Conservation (phyloP, 1,284 basidiomycete species). For the Trichosporon coremiiforme region DNA sequence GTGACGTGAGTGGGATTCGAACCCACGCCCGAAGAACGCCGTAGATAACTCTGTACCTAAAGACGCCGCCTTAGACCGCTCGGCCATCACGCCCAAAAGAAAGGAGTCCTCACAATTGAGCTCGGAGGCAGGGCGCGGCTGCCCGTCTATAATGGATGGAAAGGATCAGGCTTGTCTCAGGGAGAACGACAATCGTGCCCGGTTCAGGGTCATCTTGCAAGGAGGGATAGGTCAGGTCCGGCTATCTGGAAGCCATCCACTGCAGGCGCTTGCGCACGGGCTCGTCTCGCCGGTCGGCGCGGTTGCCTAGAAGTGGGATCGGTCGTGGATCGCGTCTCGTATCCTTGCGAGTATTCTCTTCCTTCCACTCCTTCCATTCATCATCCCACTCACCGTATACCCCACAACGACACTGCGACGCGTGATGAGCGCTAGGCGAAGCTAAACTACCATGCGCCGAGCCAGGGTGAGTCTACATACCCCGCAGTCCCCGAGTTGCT, state of each 20-base stretch:
- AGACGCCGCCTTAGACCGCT: slow-evolving; percentile 14
- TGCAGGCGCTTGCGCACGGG: neutral
- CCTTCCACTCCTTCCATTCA: neutral
- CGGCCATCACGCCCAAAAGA: slow-evolving; percentile 14
- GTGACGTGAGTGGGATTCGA: slow-evolving; percentile 47
- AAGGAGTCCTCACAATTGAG: neutral
- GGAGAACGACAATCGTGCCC: neutral
- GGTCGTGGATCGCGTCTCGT: slow-evolving; percentile 7
- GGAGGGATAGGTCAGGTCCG: neutral
- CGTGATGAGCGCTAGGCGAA: neutral
- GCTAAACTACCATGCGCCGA: slow-evolving; percentile 16
- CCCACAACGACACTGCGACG: neutral
- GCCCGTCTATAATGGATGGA: neutral
- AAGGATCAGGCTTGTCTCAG: neutral
- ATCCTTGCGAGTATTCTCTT: neutral
- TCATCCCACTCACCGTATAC: neutral
- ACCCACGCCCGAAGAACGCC: slow-evolving; percentile 51
- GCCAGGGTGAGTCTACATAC: slow-evolving; percentile 6
- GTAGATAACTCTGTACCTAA: slow-evolving; percentile 10
- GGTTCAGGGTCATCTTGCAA: neutral
- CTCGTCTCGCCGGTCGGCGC: neutral
- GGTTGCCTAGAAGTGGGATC: neutral
- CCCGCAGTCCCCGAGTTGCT: neutral
- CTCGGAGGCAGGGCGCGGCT: neutral
- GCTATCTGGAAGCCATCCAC: slow-evolving; percentile 13